Conservation (phyloP, 495 filamentous ascomycete genomes). For the Apiosordaria backusii region DNA sequence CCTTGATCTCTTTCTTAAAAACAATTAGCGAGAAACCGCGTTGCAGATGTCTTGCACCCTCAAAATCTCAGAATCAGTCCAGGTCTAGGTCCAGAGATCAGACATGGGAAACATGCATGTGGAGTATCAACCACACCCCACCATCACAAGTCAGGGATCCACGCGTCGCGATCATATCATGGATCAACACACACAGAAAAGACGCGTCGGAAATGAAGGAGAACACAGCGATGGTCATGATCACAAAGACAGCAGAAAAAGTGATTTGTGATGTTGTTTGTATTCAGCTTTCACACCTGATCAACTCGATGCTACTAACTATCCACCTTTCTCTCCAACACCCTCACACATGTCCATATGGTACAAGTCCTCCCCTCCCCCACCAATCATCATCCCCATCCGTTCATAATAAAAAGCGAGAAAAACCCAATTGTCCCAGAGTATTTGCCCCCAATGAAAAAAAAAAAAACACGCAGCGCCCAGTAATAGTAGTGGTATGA, state of each 20-base stretch:
- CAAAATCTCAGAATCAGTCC: too few relatives aligned
- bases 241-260: background rate
- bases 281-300: background rate
- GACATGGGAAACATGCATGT: background rate
- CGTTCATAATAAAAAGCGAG: background rate
- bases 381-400: background rate
- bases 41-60: too few relatives aligned
- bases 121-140: background rate
- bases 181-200: background rate
- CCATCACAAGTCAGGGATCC: background rate
- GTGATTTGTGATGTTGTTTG: background rate
- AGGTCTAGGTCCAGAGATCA: background rate
- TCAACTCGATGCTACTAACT: background rate
- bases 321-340: background rate
- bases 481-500: background rate
- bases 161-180: background rate
- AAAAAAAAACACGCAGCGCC: slow-evolving; percentile 1
- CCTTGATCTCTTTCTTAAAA: too few relatives aligned
- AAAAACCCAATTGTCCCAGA: slow-evolving; percentile 1
- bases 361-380: background rate
- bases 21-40: too few relatives aligned
- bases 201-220: background rate
- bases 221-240: background rate
- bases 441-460: background rate
- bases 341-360: background rate